Evolutionary conservation across 2,329 filamentous ascomycete genomes (phyloP).

Genomic region (Clarireedia hainanense): DNA sequence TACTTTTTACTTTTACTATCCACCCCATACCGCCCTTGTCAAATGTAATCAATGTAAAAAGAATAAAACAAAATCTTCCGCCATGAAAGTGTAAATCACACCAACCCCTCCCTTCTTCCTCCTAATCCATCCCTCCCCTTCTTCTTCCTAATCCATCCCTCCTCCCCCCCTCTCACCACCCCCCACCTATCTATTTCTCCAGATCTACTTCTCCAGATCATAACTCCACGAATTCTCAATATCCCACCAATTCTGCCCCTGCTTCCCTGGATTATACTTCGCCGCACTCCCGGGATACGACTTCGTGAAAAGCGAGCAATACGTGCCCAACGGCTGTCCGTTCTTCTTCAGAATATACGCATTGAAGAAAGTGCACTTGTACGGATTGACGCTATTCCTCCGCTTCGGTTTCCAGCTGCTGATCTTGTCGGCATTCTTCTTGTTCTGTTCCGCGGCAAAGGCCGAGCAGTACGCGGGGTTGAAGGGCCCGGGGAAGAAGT

Average conservation of each 20-base stretch:
- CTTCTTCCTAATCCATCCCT: neutral
- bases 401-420: neutral
- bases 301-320: slow-evolving; percentile 32
- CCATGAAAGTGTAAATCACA: too few relatives aligned
- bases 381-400: slow-evolving; percentile 2
- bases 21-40: too few relatives aligned
- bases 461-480: slow-evolving; percentile 15
- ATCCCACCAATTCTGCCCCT: neutral
- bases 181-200: neutral
- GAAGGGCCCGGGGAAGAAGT: slow-evolving; percentile 19
- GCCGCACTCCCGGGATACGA: neutral
- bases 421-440: slow-evolving; percentile 4
- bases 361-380: slow-evolving; percentile 30
- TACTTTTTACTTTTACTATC: too few relatives aligned
- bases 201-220: too few relatives aligned
- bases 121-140: too few relatives aligned
- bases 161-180: neutral
- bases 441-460: slow-evolving; percentile 15
- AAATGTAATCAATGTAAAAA: too few relatives aligned
- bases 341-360: slow-evolving; percentile 34
- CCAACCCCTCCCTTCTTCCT: too few relatives aligned
- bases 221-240: slow-evolving; percentile 3
- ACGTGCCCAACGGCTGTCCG: slow-evolving; percentile 30
- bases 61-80: too few relatives aligned
- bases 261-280: neutral